phyloP scores from a whole-genome alignment of 2,329 filamentous ascomycete genomes.

The Cytospora leucostoma region DNA sequence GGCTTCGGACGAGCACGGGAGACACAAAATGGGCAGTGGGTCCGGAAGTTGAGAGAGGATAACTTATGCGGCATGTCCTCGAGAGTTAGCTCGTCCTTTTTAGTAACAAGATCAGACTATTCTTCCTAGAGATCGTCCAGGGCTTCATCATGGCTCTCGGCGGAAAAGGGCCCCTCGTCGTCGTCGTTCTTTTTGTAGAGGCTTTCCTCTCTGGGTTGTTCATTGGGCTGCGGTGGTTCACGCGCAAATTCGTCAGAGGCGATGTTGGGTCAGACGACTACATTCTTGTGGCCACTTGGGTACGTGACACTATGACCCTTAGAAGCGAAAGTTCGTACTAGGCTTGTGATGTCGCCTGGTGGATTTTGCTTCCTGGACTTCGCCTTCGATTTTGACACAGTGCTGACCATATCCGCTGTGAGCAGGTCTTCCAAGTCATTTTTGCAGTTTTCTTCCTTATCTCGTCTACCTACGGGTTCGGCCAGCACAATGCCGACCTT shows the following conservation, averaged over 20 bases:
- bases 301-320: not conserved
- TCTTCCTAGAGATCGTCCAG: not conserved
- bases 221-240: constrained; percentile 13
- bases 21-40: not conserved
- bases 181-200: constrained; percentile 1
- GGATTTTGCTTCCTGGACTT: not conserved
- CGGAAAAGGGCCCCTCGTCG: constrained; percentile 5
- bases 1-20: not conserved
- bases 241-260: constrained; percentile 7
- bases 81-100: not conserved
- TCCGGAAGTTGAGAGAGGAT: not conserved
- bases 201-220: constrained; percentile 2
- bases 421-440: not conserved
- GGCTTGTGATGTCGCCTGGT: not conserved
- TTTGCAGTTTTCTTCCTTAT: constrained; percentile 7
- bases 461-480: constrained; percentile 12
- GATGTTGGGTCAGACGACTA: constrained; percentile 12
- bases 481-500: constrained; percentile 16
- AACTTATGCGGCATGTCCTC: not conserved
- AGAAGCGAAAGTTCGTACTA: not conserved
- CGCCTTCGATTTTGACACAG: not conserved
- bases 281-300: constrained; percentile 4
- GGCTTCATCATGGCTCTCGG: constrained; percentile 13
- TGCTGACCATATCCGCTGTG: not conserved
- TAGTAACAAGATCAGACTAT: not conserved